A percentile compares a stretch with the other conserved stretches of the same genome.
Evolutionary conservation across 2,329 filamentous ascomycete genomes (phyloP).

Genomic region (Phialocephala subalpina): DNA sequence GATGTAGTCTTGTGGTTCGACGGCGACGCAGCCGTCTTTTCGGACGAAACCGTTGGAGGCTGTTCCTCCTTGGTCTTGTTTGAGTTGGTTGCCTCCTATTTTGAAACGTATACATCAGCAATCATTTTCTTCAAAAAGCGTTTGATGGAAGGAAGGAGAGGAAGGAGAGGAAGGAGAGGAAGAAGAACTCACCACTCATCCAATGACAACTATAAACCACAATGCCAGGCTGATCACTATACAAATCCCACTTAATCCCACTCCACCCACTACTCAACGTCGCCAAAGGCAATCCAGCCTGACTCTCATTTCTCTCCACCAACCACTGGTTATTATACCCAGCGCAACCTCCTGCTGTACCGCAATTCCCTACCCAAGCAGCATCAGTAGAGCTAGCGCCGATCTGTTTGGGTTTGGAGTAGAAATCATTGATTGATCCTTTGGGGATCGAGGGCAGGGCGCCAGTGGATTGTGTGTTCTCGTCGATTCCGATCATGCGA

Average conservation of each 20-base stretch:
- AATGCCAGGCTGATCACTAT: conserved; percentile 84
- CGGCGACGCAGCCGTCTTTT: conserved; percentile 83
- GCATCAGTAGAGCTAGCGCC: conserved; percentile 70
- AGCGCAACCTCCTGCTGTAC: conserved; percentile 76
- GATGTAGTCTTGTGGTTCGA: conserved; percentile 94
- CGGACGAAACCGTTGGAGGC: conserved; percentile 54
- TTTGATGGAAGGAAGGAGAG: not conserved
- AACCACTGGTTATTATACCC: conserved; percentile 74
- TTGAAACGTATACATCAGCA: not conserved
- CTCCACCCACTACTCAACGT: conserved; percentile 76
- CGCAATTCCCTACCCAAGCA: conserved; percentile 76
- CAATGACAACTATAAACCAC: conserved; percentile 81
- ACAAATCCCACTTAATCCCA: conserved; percentile 83
- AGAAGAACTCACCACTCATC: conserved; percentile 52
- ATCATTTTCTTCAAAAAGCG: too few relatives aligned
- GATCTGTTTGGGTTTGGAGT: conserved; percentile 78
- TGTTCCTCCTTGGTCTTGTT: conserved; percentile 64
- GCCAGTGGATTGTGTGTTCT: conserved; percentile 76
- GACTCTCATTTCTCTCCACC: conserved; percentile 49
- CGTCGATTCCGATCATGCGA: conserved; percentile 72
- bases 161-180: not conserved
- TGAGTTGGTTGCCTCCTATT: conserved; percentile 53
- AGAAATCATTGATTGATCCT: conserved; percentile 80
- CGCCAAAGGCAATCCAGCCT: conserved; percentile 56
- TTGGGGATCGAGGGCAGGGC: conserved; percentile 71